Conservation (phyloP, 768 basidiomycete genomes). For the Clitopilus passeckerianus region DNA sequence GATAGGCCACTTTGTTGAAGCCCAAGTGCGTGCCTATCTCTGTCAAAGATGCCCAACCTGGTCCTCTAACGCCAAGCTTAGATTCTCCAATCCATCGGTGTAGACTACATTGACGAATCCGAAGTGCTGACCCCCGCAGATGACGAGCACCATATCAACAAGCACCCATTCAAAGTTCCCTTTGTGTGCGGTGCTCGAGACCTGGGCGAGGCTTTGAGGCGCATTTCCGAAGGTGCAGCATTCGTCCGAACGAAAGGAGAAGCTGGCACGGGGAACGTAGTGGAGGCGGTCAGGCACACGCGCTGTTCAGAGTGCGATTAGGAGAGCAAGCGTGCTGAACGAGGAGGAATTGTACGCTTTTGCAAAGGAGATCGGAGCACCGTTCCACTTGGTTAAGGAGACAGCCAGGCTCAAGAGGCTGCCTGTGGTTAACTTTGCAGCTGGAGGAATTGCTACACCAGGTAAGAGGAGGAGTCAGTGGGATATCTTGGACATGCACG, state of each 20-base stretch:
- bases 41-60: constrained; percentile 1
- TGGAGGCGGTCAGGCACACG: constrained; percentile 92
- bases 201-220: constrained; percentile 92
- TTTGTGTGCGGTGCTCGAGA: constrained; percentile 96
- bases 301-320: constrained; percentile 78
- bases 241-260: constrained; percentile 99
- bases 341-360: constrained; percentile 94
- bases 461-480: constrained; percentile 39
- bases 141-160: constrained; percentile 95
- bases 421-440: constrained; percentile 96
- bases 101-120: constrained; percentile 96
- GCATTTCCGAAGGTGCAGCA: constrained; percentile 96
- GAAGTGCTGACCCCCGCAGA: constrained; percentile 96
- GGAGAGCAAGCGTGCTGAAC: constrained; percentile 79
- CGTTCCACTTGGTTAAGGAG: constrained; percentile 94
- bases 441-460: constrained; percentile 90
- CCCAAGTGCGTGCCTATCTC: constrained; percentile 50
- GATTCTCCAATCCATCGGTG: constrained; percentile 91
- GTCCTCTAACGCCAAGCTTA: constrained; percentile 21
- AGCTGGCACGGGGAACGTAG: constrained; percentile 85
- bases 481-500: background rate
- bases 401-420: constrained; percentile 89
- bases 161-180: constrained; percentile 91
- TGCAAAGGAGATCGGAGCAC: constrained; percentile 90
- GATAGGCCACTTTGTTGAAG: constrained; percentile 97